Percentiles rank a stretch among this genome's conserved stretches.
Evolutionary conservation across 805 yeast genomes (phyloP).

Genomic region (Saccharomycodes ludwigii): DNA sequence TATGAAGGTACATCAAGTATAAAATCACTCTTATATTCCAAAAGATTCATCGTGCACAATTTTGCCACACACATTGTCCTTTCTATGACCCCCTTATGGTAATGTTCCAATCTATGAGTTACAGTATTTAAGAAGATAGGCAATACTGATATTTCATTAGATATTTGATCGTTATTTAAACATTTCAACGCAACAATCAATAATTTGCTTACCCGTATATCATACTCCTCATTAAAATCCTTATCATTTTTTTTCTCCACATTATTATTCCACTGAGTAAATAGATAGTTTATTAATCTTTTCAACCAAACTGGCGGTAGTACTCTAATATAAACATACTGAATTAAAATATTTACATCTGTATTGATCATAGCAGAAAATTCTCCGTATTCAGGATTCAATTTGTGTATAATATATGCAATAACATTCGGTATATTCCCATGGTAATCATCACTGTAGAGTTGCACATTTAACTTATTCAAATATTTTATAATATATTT

Average conservation of each 20-base stretch:
- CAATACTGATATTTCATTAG: slow-evolving; percentile 8
- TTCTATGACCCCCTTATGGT: slow-evolving; percentile 16
- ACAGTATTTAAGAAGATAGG: slow-evolving; percentile 16
- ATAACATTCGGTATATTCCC: too few species aligned
- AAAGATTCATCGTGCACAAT: slow-evolving; percentile 12
- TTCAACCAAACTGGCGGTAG: slow-evolving; percentile 5
- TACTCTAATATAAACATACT: slow-evolving; percentile 6
- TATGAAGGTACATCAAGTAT: slow-evolving; percentile 14
- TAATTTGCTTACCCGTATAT: slow-evolving; percentile 14
- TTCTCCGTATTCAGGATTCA: slow-evolving; percentile 4
- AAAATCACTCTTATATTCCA: slow-evolving; percentile 20
- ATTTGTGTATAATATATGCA: slow-evolving; percentile 1
- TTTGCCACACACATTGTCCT: slow-evolving; percentile 25
- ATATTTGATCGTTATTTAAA: slow-evolving; percentile 6
- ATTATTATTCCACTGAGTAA: slow-evolving; percentile 6
- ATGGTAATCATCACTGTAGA: background rate
- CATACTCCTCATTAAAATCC: slow-evolving; percentile 9
- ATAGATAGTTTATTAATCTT: slow-evolving; percentile 1
- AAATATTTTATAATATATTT: background rate
- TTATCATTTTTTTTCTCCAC: slow-evolving; percentile 4
- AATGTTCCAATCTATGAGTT: slow-evolving; percentile 17
- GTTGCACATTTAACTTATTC: too few species aligned
- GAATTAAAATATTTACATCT: slow-evolving; percentile 1
- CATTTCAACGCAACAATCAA: slow-evolving; percentile 10
- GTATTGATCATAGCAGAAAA: background rate